A percentile compares a stretch with the other conserved stretches of the same genome.
Conservation (phyloP, 2,329 filamentous ascomycete species). For the Fusarium haematococcum region DNA sequence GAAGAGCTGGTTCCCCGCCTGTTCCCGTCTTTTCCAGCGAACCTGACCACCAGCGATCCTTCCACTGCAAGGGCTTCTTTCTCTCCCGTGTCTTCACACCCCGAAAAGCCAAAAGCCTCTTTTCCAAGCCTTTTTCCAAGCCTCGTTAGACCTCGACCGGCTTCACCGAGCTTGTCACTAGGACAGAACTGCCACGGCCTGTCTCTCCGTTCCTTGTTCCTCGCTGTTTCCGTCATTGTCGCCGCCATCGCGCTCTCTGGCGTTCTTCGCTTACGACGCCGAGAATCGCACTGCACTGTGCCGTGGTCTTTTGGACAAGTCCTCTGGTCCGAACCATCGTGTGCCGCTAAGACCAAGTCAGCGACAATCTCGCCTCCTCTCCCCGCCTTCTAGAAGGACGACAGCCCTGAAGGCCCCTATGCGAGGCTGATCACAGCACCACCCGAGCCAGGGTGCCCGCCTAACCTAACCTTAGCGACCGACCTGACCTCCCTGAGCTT, state of each 20-base stretch:
- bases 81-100: neutral
- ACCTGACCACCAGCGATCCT: slow-evolving; percentile 16
- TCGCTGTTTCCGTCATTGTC: slow-evolving; percentile 23
- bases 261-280: neutral
- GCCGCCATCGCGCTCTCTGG: slow-evolving; percentile 6
- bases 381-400: slow-evolving; percentile 44
- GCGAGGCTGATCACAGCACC: slow-evolving; percentile 46
- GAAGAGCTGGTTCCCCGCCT: slow-evolving; percentile 32
- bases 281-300: neutral
- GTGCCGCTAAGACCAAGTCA: slow-evolving; percentile 23
- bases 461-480: slow-evolving; percentile 34
- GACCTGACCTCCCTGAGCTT: slow-evolving; percentile 18
- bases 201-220: neutral
- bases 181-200: neutral
- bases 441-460: slow-evolving; percentile 40
- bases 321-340: slow-evolving; percentile 28
- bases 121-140: slow-evolving; percentile 19
- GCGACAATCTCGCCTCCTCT: slow-evolving; percentile 31
- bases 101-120: slow-evolving; percentile 20
- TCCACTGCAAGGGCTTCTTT: slow-evolving; percentile 8
- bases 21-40: slow-evolving; percentile 28
- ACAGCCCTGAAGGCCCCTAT: slow-evolving; percentile 40
- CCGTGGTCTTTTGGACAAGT: neutral
- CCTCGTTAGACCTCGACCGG: slow-evolving; percentile 16
- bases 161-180: slow-evolving; percentile 25